Conservation (phyloP, 257 asterid genomes). For the Nicotiana obtusifolia region DNA sequence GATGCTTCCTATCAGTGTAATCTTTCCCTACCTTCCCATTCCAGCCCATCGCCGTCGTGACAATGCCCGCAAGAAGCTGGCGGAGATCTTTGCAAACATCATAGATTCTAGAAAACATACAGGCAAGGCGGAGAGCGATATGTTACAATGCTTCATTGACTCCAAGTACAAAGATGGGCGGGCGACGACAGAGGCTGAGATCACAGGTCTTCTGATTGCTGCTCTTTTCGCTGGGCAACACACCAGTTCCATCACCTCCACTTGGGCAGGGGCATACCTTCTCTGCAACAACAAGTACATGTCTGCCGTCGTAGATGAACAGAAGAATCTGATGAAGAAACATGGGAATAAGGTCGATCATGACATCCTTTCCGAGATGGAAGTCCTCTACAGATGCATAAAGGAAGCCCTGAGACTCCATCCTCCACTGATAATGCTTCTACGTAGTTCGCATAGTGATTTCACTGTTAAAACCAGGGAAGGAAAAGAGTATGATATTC, state of each 20-base stretch:
- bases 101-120: constrained; percentile 63
- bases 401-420: constrained; percentile 94
- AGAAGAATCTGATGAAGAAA: constrained; percentile 50
- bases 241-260: constrained; percentile 93
- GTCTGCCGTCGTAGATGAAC: constrained; percentile 72
- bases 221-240: constrained; percentile 99
- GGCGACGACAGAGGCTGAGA: constrained; percentile 63
- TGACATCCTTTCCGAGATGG: constrained; percentile 89
- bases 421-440: constrained; percentile 91
- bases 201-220: constrained; percentile 86
- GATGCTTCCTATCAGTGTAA: constrained; percentile 91
- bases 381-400: constrained; percentile 66
- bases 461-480: constrained; percentile 73
- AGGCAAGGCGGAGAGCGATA: constrained; percentile 54
- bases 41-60: constrained; percentile 93
- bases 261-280: constrained; percentile 95
- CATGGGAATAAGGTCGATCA: constrained; percentile 76
- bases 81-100: constrained; percentile 59
- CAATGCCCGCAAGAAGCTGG: constrained; percentile 81
- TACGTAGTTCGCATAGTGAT: constrained; percentile 78
- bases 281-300: constrained; percentile 66
- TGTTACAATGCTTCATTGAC: constrained; percentile 89
- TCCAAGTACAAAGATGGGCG: constrained; percentile 94
- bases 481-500: constrained; percentile 66
- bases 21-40: constrained; percentile 85